phyloP scores from a whole-genome alignment of 2,329 filamentous ascomycete genomes.

The Pestalotiopsis sp. region DNA sequence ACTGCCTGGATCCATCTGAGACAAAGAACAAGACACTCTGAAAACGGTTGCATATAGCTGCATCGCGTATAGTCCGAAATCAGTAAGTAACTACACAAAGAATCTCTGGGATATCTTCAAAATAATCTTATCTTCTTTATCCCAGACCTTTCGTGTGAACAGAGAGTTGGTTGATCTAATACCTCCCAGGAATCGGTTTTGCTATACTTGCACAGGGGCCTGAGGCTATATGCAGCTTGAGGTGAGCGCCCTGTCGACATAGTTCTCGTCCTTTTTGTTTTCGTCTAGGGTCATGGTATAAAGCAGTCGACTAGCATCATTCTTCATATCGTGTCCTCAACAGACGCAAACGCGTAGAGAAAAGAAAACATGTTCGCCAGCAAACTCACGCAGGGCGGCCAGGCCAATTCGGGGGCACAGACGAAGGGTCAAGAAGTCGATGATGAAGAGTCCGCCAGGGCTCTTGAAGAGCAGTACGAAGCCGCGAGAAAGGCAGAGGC shows the following conservation, averaged over 20 bases:
- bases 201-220: background rate
- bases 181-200: background rate
- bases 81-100: background rate
- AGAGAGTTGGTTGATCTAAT: background rate
- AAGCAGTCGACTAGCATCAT: background rate
- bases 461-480: background rate
- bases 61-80: background rate
- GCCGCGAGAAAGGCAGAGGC: background rate
- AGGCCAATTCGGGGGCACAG: background rate
- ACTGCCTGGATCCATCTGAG: background rate
- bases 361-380: background rate
- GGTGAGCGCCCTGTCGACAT: background rate
- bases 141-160: background rate
- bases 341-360: background rate
- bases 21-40: slow-evolving; percentile 1
- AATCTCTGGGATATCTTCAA: background rate
- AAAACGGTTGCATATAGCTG: slow-evolving; percentile 1
- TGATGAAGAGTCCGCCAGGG: background rate
- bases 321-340: background rate
- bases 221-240: background rate
- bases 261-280: background rate
- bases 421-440: background rate
- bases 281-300: background rate
- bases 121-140: background rate
- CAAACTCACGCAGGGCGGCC: background rate